A percentile compares a stretch with the other conserved stretches of the same genome.
These are phyloP conservation scores for Albugo laibachii DNA, from an alignment of 352 stramenopile species.

Conservation along the genomic window DNA sequence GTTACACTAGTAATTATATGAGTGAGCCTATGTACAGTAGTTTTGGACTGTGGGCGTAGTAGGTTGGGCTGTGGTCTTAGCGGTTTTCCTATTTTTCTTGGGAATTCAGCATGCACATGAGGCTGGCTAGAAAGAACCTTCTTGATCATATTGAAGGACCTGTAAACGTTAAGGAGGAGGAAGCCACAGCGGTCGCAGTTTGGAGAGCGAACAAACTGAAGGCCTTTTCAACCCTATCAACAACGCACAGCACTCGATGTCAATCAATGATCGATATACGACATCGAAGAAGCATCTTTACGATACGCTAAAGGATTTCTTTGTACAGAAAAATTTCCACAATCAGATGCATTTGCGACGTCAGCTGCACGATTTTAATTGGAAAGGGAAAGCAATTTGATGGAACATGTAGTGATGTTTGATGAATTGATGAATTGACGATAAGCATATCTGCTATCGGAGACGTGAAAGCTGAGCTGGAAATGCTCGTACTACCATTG, in stretches of 20 bases:
- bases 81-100: neutral
- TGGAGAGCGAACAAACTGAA: constrained; percentile 1
- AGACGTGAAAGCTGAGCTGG: constrained; percentile 4
- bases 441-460: constrained; percentile 5
- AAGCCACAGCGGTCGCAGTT: neutral
- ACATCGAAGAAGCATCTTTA: constrained; percentile 1
- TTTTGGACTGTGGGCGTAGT: too few relatives aligned
- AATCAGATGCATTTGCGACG: constrained; percentile 10
- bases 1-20: too few relatives aligned
- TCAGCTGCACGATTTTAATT: constrained; percentile 7
- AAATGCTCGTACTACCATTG: constrained; percentile 3
- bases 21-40: too few relatives aligned
- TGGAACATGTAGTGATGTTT: constrained; percentile 10
- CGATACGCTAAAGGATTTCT: constrained; percentile 7
- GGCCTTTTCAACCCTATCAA: neutral
- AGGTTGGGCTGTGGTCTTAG: too few relatives aligned
- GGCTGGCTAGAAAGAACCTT: too few relatives aligned
- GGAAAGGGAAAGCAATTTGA: constrained; percentile 3
- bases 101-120: neutral
- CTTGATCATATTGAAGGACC: too few relatives aligned
- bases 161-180: constrained; percentile 3
- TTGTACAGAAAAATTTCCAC: constrained; percentile 9
- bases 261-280: constrained; percentile 6
- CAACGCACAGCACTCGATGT: constrained; percentile 3
- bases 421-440: constrained; percentile 11